Conservation (phyloP, 2,329 filamentous ascomycete genomes). For the Aspergillus candidus region DNA sequence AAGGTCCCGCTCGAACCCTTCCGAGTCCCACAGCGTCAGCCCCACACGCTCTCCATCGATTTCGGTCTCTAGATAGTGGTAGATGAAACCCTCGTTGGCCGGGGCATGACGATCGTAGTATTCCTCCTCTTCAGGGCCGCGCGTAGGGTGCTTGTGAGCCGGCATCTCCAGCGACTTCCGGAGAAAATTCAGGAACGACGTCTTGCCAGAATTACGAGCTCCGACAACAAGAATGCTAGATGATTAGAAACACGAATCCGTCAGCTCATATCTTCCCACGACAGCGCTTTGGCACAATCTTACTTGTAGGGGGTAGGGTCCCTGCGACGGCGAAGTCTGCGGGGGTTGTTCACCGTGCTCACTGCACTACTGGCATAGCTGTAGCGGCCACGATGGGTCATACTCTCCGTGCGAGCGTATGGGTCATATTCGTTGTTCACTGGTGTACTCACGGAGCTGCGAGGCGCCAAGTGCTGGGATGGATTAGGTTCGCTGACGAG, state of each 20-base stretch:
- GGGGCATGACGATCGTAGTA: slow-evolving; percentile 51
- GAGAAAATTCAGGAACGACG: slow-evolving; percentile 93
- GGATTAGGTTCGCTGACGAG: slow-evolving; percentile 36
- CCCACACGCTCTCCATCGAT: slow-evolving; percentile 88
- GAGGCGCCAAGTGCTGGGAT: slow-evolving; percentile 18
- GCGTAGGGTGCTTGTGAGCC: slow-evolving; percentile 64
- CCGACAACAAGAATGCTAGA: slow-evolving; percentile 82
- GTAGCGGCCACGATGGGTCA: slow-evolving; percentile 92
- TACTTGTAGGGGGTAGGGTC: slow-evolving; percentile 98
- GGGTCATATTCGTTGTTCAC: slow-evolving; percentile 55
- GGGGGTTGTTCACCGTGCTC: slow-evolving; percentile 87
- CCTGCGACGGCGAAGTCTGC: slow-evolving; percentile 86
- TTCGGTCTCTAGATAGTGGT: slow-evolving; percentile 88
- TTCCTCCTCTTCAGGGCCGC: slow-evolving; percentile 51
- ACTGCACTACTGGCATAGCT: slow-evolving; percentile 91
- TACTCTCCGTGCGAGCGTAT: slow-evolving; percentile 81
- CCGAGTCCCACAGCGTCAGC: slow-evolving; percentile 92
- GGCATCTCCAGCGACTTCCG: slow-evolving; percentile 78
- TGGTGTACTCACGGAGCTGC: slow-evolving; percentile 21
- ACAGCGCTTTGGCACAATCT: slow-evolving; percentile 37
- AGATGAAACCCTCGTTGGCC: slow-evolving; percentile 63
- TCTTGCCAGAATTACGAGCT: slow-evolving; percentile 82
- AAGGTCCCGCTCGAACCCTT: slow-evolving; percentile 88
- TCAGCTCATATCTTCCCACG: background rate
- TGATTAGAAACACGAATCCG: slow-evolving; percentile 2